Conservation (phyloP, 495 filamentous ascomycete species). For the Penicillium arizonense region DNA sequence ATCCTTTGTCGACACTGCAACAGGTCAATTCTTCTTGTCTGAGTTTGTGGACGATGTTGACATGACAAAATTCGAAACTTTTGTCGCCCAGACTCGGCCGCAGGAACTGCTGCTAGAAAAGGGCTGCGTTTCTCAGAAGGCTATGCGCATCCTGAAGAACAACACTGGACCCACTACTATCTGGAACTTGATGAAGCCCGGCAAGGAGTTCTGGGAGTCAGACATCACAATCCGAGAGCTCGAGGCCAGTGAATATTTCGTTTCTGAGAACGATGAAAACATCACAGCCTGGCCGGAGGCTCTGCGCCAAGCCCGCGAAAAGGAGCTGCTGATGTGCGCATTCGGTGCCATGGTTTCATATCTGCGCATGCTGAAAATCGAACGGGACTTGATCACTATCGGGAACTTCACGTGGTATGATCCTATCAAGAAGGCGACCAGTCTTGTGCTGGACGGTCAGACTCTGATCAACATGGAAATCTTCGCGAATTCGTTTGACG, state of each 20-base stretch:
- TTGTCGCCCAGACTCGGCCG: constrained; percentile 89
- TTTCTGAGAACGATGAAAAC: constrained; percentile 56
- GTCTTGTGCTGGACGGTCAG: constrained; percentile 91
- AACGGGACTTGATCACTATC: constrained; percentile 81
- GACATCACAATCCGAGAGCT: constrained; percentile 80
- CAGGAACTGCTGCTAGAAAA: constrained; percentile 92
- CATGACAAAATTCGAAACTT: constrained; percentile 96
- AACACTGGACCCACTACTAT: constrained; percentile 91
- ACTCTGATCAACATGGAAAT: constrained; percentile 97
- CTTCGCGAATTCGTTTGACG: constrained; percentile 92
- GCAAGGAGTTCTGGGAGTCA: constrained; percentile 89
- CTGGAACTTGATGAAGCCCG: constrained; percentile 90
- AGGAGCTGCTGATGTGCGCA: constrained; percentile 86
- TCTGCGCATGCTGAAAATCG: constrained; percentile 82
- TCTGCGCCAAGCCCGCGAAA: constrained; percentile 71
- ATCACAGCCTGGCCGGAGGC: constrained; percentile 74
- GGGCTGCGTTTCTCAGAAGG: constrained; percentile 75
- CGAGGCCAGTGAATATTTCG: constrained; percentile 78
- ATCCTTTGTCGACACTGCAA: constrained; percentile 93
- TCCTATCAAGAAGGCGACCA: constrained; percentile 90
- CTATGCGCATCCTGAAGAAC: constrained; percentile 92
- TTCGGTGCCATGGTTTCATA: constrained; percentile 90
- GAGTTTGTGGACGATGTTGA: constrained; percentile 91
- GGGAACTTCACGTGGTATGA: constrained; percentile 91
- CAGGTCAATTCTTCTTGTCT: constrained; percentile 89